These are phyloP conservation scores for Nothophoma quercina DNA, from an alignment of 2,329 filamentous ascomycete genomes.

Conservation along the genomic window DNA sequence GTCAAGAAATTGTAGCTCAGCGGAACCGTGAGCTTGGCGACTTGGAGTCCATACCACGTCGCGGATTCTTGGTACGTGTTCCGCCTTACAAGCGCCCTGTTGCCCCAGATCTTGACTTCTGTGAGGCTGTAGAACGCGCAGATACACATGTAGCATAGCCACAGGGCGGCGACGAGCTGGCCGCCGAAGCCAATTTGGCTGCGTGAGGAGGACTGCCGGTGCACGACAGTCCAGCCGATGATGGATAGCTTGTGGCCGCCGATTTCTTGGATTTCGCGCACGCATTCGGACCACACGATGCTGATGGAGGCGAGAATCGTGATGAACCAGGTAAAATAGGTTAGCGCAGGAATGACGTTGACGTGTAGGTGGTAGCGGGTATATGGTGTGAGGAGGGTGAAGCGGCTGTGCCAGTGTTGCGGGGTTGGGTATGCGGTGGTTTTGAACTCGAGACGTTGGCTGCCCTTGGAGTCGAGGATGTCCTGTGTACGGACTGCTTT, in stretches of 20 bases:
- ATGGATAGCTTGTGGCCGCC: slow-evolving; percentile 72
- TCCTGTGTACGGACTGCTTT: slow-evolving; percentile 78
- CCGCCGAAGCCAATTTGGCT: slow-evolving; percentile 85
- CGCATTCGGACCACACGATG: slow-evolving; percentile 92
- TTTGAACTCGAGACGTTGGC: slow-evolving; percentile 80
- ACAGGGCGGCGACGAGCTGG: slow-evolving; percentile 82
- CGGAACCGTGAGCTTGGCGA: slow-evolving; percentile 90
- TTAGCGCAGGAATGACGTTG: slow-evolving; percentile 73
- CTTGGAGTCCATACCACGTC: slow-evolving; percentile 94
- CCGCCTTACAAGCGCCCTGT: slow-evolving; percentile 84
- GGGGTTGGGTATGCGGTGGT: slow-evolving; percentile 53
- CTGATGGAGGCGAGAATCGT: slow-evolving; percentile 78
- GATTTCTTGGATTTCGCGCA: slow-evolving; percentile 73
- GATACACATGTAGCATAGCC: slow-evolving; percentile 96
- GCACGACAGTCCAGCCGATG: slow-evolving; percentile 72
- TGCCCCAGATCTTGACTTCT: slow-evolving; percentile 97
- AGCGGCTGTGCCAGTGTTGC: slow-evolving; percentile 59
- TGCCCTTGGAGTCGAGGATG: slow-evolving; percentile 82
- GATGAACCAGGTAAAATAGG: slow-evolving; percentile 70
- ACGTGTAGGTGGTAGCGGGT: slow-evolving; percentile 81
- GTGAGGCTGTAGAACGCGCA: slow-evolving; percentile 87
- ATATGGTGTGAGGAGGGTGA: slow-evolving; percentile 72
- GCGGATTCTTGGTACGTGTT: slow-evolving; percentile 94
- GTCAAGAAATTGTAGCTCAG: slow-evolving; percentile 97
- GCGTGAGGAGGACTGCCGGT: slow-evolving; percentile 74